These are phyloP conservation scores for Colletotrichum australisinense DNA, from an alignment of 2,329 filamentous ascomycete species.

Conservation along the genomic window DNA sequence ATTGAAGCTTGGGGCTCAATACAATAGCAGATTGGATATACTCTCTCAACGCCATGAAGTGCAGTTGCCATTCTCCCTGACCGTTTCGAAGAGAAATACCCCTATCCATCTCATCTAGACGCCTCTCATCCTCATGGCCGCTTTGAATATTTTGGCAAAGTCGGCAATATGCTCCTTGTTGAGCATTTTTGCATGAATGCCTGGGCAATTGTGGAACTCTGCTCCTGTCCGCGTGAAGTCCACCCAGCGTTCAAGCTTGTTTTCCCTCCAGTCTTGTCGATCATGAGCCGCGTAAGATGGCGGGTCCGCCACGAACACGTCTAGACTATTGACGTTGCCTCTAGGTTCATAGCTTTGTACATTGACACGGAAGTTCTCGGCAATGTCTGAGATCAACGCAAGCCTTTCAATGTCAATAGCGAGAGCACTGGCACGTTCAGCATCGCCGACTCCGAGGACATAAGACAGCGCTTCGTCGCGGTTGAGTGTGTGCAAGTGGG, in stretches of 20 bases:
- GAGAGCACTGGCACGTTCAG: conserved; percentile 8
- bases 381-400: conserved; percentile 31
- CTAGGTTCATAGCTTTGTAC: conserved; percentile 29
- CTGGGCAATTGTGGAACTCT: conserved; percentile 24
- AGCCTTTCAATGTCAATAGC: conserved; percentile 21
- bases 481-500: conserved; percentile 15
- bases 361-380: conserved; percentile 28
- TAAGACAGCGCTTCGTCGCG: conserved; percentile 23
- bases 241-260: conserved; percentile 24
- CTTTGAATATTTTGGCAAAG: conserved; percentile 35
- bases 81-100: too few species aligned
- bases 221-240: conserved; percentile 11
- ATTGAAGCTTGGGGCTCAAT: too few species aligned
- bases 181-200: conserved; percentile 32
- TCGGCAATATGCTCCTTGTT: conserved; percentile 27
- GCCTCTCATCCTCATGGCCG: conserved; percentile 25
- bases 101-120: neutral
- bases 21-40: too few species aligned
- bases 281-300: conserved; percentile 21
- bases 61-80: too few species aligned
- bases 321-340: conserved; percentile 22
- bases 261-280: conserved; percentile 24
- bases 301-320: conserved; percentile 33
- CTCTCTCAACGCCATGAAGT: too few species aligned
- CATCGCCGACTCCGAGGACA: conserved; percentile 16